Evolutionary conservation across 495 filamentous ascomycete species (phyloP).

Genomic region (Immersiella caudata): DNA sequence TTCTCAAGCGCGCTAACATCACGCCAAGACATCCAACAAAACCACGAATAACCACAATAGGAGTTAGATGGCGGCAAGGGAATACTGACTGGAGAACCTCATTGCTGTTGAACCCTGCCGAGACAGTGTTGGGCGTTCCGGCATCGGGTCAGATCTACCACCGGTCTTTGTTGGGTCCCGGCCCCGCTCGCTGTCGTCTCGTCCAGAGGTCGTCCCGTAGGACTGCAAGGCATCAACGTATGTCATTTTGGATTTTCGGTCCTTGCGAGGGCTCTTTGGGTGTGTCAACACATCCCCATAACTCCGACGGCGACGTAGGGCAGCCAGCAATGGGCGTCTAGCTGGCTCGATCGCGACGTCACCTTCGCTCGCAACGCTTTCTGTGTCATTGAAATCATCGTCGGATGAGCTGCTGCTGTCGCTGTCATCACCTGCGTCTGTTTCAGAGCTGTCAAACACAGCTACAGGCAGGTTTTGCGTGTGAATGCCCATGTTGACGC

Average conservation of each 20-base stretch:
- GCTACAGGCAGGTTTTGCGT: constrained; percentile 71
- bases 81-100: constrained; percentile 71
- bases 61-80: too few relatives aligned
- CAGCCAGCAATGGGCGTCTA: constrained; percentile 32
- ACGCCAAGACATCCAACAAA: too few relatives aligned
- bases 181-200: neutral
- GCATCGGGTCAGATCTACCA: constrained; percentile 10
- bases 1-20: too few relatives aligned
- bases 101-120: constrained; percentile 54
- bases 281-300: constrained; percentile 37
- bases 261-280: constrained; percentile 23
- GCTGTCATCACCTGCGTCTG: constrained; percentile 40
- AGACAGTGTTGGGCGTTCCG: constrained; percentile 50
- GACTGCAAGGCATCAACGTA: constrained; percentile 11
- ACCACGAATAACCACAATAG: too few relatives aligned
- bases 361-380: constrained; percentile 29
- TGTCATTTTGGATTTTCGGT: constrained; percentile 24
- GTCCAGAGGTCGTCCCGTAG: constrained; percentile 26
- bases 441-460: constrained; percentile 58
- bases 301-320: constrained; percentile 38
- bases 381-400: constrained; percentile 40
- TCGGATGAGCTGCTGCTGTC: constrained; percentile 51
- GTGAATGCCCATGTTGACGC: constrained; percentile 70
- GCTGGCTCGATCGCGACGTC: constrained; percentile 28
- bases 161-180: constrained; percentile 9